A percentile compares a stretch with the other conserved stretches of the same genome.
These are phyloP conservation scores for Sclerotinia subarctica DNA, from an alignment of 2,329 filamentous ascomycete genomes.

Conservation along the genomic window DNA sequence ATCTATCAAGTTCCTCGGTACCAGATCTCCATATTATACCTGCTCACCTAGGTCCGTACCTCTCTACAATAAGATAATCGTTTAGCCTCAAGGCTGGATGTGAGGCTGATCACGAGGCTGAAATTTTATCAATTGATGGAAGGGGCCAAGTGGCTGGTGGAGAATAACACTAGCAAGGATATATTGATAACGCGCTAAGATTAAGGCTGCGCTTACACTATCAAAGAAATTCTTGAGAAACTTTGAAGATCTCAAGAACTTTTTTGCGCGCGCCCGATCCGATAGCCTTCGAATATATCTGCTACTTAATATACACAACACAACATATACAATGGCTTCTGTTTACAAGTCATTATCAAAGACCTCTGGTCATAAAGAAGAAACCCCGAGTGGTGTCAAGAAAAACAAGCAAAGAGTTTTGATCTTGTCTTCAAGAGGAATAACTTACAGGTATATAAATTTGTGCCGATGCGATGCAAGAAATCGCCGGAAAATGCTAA, in stretches of 20 bases:
- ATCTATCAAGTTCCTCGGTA: neutral
- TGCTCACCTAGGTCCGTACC: neutral
- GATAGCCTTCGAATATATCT: slow-evolving; percentile 7
- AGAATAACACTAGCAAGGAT: slow-evolving; percentile 13
- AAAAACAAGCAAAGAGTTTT: slow-evolving; percentile 76
- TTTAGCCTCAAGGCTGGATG: neutral
- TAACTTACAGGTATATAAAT: slow-evolving; percentile 69
- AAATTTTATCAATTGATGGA: neutral
- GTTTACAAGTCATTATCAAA: slow-evolving; percentile 75
- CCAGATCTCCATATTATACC: neutral
- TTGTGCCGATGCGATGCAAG: slow-evolving; percentile 7
- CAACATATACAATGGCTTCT: slow-evolving; percentile 54
- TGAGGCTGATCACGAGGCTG: neutral
- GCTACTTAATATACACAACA: slow-evolving; percentile 13
- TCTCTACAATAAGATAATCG: too few species aligned
- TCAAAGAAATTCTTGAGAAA: slow-evolving; percentile 27
- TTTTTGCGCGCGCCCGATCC: slow-evolving; percentile 32
- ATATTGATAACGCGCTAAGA: slow-evolving; percentile 28
- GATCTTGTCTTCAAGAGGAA: slow-evolving; percentile 87
- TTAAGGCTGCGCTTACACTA: slow-evolving; percentile 25
- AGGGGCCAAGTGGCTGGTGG: too few species aligned
- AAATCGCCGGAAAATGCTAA: slow-evolving; percentile 16
- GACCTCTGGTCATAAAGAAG: slow-evolving; percentile 48
- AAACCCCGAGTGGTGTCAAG: slow-evolving; percentile 49
- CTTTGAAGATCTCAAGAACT: slow-evolving; percentile 22